Base-by-base conservation (phyloP, 225 moss, liverwort and hornwort species). In the Pseudoscleropodium purum region DNA sequence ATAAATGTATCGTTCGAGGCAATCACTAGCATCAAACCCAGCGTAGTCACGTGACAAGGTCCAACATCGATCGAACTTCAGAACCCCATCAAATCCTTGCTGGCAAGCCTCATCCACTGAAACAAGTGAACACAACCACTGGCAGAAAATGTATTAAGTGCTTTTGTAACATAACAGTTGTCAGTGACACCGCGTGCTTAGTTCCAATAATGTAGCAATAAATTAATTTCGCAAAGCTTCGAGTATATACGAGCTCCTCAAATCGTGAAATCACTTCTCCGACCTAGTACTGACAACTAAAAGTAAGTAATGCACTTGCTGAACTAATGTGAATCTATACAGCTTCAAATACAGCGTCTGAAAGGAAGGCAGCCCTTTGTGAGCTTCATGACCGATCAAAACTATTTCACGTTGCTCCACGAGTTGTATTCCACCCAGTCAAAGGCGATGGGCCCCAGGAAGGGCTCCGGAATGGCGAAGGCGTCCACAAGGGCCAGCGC, bases 361-460 rank as follows among this genome's bases (percentile, higher is more conserved):
- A 75, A 67, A 75, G 65, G 51, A 52, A 37, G 34, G 82, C 49
- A 73, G 57, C 43, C 54, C 39, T 56, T 69, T 43, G 30, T 43
- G 30, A 78, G 60, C 68, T 39, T 85, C 27, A 30, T 56, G 12
- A 81, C 68, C 29, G 18, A 87, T 79, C 45, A 19, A 83, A 78
- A 62, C 75, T 90, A 93, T 31, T 88, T 83, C 33, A 94, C 96
- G 87, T 97, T 93, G 85, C 92, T 91, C 94, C 96, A 97, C 18
- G 96, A 95, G 92, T 99, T 99, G 90, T 94, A 94, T 84, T 96
- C 96, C 65, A 99, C 92, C 99, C 97, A 99, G 92, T 99, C 95
- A 27, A 94, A 95, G 76, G 97, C 99, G 82, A 99, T 97, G 43
- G 97, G 99, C 52, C 97, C 99, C 85, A 99, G 92, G 67, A 97